Evolutionary conservation across 202 grass and related monocot genomes (phyloP), one percentile per base, ranked within the genome.

Genomic region (Carex arenaria): DNA sequence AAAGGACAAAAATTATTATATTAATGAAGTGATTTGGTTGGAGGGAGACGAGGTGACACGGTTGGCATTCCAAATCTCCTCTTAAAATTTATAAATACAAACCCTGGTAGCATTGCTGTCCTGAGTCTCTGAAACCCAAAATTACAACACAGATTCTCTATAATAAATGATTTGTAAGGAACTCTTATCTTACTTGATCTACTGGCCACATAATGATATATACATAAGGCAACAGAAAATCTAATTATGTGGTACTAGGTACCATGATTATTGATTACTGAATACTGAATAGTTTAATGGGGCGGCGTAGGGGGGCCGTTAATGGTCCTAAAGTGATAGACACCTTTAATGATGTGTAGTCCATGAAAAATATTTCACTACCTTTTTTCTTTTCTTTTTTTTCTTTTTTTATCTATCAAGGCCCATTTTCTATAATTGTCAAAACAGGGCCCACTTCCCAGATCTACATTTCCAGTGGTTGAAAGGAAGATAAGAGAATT

Each of bases 311-410:
- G n/a, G 13, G 23, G 49, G 49, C 72, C 42, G 6, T 75, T 55
- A 55, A 31, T 77, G 72, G 72, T 77, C 26, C 72, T 34, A 77
- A 77, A 77, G 72, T 31, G 31, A 75, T 31, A 68, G 31, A 3
- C 32, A 34, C 26, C 72, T 77, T 77, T 77, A 57, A 77, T 75
- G 45, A 56, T 56, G 47, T 30, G 51, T 78, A 57, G 3, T 26
- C 52, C 73, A 59, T 36, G 53, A 30, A 20, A 76, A 78, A 38
- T 1, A 59, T 59, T 59, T 57, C 4, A 4, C 30, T 78, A 34
- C 28, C 12, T 38, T 36, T 72, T 7, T 55, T 43, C 9, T 34
- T 34, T 34, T 34, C n/a, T n/a, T 19, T 38, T 36, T 72, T 7
- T 55, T 43, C 9, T 34, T 34, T 34, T 34, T 26, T 26, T 26